Conservation (phyloP, 2,329 filamentous ascomycete species). For the Sporothrix humicola region DNA sequence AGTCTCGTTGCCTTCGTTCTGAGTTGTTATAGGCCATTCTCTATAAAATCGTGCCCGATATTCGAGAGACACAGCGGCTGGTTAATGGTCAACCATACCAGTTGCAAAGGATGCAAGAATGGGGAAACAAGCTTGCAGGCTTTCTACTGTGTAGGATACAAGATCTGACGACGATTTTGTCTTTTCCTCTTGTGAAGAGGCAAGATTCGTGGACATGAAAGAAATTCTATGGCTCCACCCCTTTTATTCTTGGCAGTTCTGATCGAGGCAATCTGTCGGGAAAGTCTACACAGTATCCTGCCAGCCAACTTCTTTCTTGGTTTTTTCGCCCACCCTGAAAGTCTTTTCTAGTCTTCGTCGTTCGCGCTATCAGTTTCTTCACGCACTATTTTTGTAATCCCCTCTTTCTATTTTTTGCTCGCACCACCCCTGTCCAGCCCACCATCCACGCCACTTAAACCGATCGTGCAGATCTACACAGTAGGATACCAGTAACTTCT, state of each 20-base stretch:
- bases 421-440: neutral
- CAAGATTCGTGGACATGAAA: neutral
- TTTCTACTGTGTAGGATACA: too few species aligned
- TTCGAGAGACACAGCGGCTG: too few species aligned
- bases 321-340: constrained; percentile 18
- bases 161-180: too few species aligned
- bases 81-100: too few species aligned
- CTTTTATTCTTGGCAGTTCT: neutral
- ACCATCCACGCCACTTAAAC: constrained; percentile 17
- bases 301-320: neutral
- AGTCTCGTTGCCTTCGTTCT: too few species aligned
- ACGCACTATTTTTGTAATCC: neutral
- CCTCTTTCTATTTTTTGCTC: constrained; percentile 14
- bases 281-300: neutral
- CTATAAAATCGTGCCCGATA: too few species aligned
- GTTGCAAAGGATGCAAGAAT: too few species aligned
- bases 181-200: too few species aligned
- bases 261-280: neutral
- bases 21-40: too few species aligned
- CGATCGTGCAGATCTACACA: constrained; percentile 24
- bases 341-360: neutral
- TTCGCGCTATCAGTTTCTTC: constrained; percentile 1
- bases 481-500: neutral
- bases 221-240: neutral
- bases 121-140: too few species aligned